Evolutionary conservation across 768 basidiomycete genomes (phyloP).

Genomic region (Agrocybe chaxingu): DNA sequence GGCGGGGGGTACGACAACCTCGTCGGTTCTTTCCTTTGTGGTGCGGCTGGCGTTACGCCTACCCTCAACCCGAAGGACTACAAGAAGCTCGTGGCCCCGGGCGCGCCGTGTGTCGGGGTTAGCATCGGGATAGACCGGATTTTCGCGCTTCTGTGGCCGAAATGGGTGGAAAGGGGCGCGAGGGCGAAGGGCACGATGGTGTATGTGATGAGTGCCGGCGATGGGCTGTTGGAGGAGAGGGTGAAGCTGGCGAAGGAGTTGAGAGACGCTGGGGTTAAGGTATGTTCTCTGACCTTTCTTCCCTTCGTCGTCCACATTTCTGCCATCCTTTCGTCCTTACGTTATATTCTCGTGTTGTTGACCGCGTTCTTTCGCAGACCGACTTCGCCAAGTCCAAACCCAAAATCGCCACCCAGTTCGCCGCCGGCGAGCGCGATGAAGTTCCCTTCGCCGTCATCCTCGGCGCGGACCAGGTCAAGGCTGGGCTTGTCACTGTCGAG

Average conservation of each 20-base stretch:
- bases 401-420: slow-evolving; percentile 83
- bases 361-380: slow-evolving; percentile 42
- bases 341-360: too few species aligned
- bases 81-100: slow-evolving; percentile 50
- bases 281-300: slow-evolving; percentile 24
- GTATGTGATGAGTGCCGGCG: slow-evolving; percentile 89
- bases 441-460: slow-evolving; percentile 92
- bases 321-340: neutral
- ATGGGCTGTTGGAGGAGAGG: slow-evolving; percentile 83
- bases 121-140: slow-evolving; percentile 92
- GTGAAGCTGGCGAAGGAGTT: slow-evolving; percentile 77
- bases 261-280: slow-evolving; percentile 87
- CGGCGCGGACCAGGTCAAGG: slow-evolving; percentile 81
- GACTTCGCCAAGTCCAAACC: slow-evolving; percentile 96
- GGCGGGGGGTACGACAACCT: slow-evolving; percentile 96
- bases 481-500: slow-evolving; percentile 87
- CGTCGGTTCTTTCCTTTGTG: slow-evolving; percentile 86
- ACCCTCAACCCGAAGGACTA: slow-evolving; percentile 30
- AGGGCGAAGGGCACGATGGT: slow-evolving; percentile 90
- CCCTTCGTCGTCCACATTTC: neutral
- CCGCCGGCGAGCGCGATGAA: slow-evolving; percentile 85
- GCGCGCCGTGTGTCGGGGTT: slow-evolving; percentile 81
- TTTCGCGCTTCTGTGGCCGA: slow-evolving; percentile 87
- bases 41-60: slow-evolving; percentile 59
- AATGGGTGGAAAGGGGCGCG: slow-evolving; percentile 75